Percentiles rank a stretch among this genome's conserved stretches.
Evolutionary conservation across 75 land plant species (phyloP).

Genomic region (Cryptomeria japonica): DNA sequence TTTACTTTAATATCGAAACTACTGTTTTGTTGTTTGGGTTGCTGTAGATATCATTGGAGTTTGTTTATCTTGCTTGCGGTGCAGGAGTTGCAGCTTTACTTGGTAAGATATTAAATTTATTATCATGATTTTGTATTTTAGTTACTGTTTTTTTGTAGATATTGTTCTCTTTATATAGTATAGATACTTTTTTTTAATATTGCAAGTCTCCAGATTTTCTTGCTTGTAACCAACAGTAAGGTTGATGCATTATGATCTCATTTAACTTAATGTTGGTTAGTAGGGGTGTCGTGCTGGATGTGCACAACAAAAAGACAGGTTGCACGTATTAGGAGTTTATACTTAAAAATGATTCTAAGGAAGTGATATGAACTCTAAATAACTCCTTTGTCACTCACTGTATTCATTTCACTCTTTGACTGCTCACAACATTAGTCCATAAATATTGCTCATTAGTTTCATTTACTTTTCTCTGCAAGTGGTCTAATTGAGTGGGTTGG

Average conservation of each 20-base stretch:
- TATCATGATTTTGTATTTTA: background rate
- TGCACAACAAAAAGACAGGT: slow-evolving; percentile 77
- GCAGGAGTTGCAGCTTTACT: slow-evolving; percentile 53
- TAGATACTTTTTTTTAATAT: background rate
- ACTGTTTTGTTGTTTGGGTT: background rate
- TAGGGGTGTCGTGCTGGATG: slow-evolving; percentile 89
- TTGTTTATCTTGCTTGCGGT: slow-evolving; percentile 61
- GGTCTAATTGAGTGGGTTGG: too few relatives aligned
- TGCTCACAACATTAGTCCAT: too few relatives aligned
- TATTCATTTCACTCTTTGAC: too few relatives aligned
- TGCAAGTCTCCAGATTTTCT: background rate
- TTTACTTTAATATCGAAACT: background rate
- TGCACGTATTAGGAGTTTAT: slow-evolving; percentile 59
- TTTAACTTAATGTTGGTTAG: background rate
- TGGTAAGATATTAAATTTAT: slow-evolving; percentile 38
- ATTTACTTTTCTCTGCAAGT: too few relatives aligned
- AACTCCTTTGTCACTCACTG: too few relatives aligned
- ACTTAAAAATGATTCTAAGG: slow-evolving; percentile 65
- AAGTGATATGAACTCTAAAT: too few relatives aligned
- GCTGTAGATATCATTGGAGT: slow-evolving; percentile 45
- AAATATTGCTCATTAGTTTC: too few relatives aligned
- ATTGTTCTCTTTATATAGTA: background rate
- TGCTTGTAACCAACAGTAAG: background rate
- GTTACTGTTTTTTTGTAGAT: background rate
- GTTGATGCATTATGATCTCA: background rate